phyloP scores from a whole-genome alignment of 352 stramenopile species.

The Globisporangium barbulae region DNA sequence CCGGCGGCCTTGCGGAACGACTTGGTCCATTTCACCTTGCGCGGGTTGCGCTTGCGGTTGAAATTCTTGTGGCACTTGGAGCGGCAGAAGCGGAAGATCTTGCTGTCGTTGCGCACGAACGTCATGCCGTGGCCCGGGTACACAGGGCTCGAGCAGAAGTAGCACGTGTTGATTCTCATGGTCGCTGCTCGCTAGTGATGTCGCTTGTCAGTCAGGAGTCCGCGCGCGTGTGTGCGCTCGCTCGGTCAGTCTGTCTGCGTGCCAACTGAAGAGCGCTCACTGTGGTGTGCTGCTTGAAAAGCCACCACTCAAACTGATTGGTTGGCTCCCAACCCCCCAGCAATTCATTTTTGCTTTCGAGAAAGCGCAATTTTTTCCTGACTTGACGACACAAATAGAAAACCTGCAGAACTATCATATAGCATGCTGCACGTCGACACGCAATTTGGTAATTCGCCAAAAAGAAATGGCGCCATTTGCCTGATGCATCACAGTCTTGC shows the following conservation, averaged over 20 bases:
- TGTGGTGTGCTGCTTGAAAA: conserved; percentile 6
- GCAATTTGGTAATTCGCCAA: too few species aligned
- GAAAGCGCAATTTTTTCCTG: background rate
- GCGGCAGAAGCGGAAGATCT: conserved; percentile 99
- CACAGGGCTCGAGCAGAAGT: conserved; percentile 99
- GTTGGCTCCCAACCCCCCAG: conserved; percentile 2
- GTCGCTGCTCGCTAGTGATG: background rate
- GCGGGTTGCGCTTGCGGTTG: conserved; percentile 99
- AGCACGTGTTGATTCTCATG: conserved; percentile 99
- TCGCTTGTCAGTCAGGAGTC: too few species aligned
- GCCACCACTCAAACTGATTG: conserved; percentile 14
- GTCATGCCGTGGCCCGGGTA: conserved; percentile 99
- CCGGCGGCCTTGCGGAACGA: conserved; percentile 96
- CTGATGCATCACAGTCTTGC: too few species aligned
- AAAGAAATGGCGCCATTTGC: too few species aligned
- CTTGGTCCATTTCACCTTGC: conserved; percentile 99
- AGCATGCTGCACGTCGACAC: too few species aligned
- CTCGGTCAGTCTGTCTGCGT: background rate
- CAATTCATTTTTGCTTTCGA: background rate
- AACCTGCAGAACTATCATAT: too few species aligned
- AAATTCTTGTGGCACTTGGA: conserved; percentile 99
- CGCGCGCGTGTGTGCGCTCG: background rate
- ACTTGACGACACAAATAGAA: background rate
- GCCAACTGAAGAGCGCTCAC: conserved; percentile 12
- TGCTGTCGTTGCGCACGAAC: conserved; percentile 99